phyloP scores from a whole-genome alignment of 495 filamentous ascomycete species.

The Penicillium lividum region DNA sequence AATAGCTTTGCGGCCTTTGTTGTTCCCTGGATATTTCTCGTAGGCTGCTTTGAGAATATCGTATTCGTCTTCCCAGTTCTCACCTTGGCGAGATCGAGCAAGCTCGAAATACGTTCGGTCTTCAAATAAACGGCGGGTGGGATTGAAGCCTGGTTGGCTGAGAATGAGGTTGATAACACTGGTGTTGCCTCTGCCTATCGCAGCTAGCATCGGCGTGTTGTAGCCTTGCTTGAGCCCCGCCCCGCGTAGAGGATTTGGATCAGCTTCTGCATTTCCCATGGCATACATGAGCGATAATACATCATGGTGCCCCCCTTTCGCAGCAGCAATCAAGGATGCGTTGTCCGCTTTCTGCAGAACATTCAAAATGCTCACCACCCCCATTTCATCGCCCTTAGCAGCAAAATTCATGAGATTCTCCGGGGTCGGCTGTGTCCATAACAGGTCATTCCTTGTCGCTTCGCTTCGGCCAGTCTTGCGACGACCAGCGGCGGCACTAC shows the following conservation, averaged over 20 bases:
- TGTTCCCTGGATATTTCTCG: slow-evolving; percentile 57
- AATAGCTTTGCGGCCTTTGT: slow-evolving; percentile 41
- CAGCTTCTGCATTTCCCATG: slow-evolving; percentile 74
- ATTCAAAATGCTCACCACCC: slow-evolving; percentile 76
- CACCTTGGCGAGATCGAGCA: slow-evolving; percentile 75
- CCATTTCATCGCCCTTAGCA: slow-evolving; percentile 76
- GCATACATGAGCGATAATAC: slow-evolving; percentile 84
- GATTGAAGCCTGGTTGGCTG: slow-evolving; percentile 75
- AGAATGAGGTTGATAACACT: slow-evolving; percentile 79
- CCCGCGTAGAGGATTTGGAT: slow-evolving; percentile 64
- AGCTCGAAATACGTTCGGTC: slow-evolving; percentile 83
- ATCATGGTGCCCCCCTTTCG: slow-evolving; percentile 86
- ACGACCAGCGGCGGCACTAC: slow-evolving; percentile 31
- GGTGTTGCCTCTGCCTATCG: slow-evolving; percentile 87
- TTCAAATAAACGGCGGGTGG: slow-evolving; percentile 63
- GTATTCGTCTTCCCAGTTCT: slow-evolving; percentile 86
- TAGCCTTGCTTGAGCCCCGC: slow-evolving; percentile 51
- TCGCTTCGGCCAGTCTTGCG: slow-evolving; percentile 60
- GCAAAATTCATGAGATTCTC: slow-evolving; percentile 80
- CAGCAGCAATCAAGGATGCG: slow-evolving; percentile 83
- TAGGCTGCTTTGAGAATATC: slow-evolving; percentile 78
- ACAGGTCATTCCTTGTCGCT: slow-evolving; percentile 59
- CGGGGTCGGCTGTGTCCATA: slow-evolving; percentile 61
- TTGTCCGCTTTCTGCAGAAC: slow-evolving; percentile 75
- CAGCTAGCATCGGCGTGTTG: slow-evolving; percentile 89